Base-by-base conservation (phyloP, 108 stramenopile genomes). In the Pseudonitzschia multiseries region DNA sequence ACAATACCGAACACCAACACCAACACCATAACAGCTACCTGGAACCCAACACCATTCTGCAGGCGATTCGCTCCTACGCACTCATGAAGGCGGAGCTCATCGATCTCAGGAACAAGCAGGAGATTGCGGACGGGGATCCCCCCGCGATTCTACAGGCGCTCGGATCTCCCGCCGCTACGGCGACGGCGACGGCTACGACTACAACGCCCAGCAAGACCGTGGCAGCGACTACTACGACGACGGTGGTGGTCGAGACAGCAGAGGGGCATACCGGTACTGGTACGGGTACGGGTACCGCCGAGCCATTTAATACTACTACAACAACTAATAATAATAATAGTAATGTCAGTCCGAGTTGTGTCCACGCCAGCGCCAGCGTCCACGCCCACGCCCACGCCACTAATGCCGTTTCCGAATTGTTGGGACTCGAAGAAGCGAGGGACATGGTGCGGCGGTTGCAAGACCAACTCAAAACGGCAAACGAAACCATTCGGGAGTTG, bases 41-140 rank as follows among this genome's bases (percentile, higher is more conserved):
- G 28, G 79, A 70, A 32, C n/a, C 57, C 8, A 71, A 54, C 21
- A 59, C 66, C 26, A 74, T 74, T 46, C 31, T 79, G 33, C 71
- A 79, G 43, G 79, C 79, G 22, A 79, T 79, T 51, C 72, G 73
- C n/a, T 52, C 57, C 14, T 74, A 61, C 70, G 79, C 79, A 20
- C 21, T 79, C 13, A 74, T 79, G 79, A 66, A 74, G 28, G 64
- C 57, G 27, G 79, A 79, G 46, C 79, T 79, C 22, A 70, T 70
- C 31, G 65, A 73, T 5, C 67, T 78, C 9, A 63, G 77, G 57
- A 53, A 61, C n/a, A 50, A 72, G 52, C 61, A 53, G 40, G 77
- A 78, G 59, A 21, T 43, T 28, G 3, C 28, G 12, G 67, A 72
- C 28, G 64, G 57, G 22, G 77, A 78, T 72, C 77, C 77, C 27